Base-by-base conservation (phyloP, 305 asterid genomes). In the Fraxinus latifolia region DNA sequence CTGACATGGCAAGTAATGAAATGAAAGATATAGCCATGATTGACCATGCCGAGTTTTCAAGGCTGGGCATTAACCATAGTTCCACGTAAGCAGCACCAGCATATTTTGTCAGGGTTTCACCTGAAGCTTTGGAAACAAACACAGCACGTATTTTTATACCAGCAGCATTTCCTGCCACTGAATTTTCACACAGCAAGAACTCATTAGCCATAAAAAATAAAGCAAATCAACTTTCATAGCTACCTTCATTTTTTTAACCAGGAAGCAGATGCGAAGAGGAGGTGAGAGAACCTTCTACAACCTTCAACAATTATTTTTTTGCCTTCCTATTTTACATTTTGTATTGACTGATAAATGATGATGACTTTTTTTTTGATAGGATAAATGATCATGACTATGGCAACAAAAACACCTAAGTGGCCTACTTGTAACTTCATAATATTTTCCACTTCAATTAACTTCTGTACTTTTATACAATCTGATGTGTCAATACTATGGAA, bases 11-110 rank as follows among this genome's bases (percentile, higher is more conserved):
- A 0, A 96, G 93, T 82, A 96, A 81, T 47, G 97, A 93, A 74
- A 96, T 93, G 90, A 96, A 94, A 81, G 98, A 94, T 85, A 94
- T 90, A 29, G 97, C 97, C 98, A 96, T 90, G 74, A 94, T 93
- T 53, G 97, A 92, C 97, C 97, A 94, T 25, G 97, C 98, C 11
- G 97, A 91, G 90, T 89, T 88, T 80, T 89, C 99, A 75, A 83
- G 85, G 84, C 88, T 88, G 42, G 98, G 98, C 21, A 90, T 62
- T 80, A 96, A 87, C 94, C 98, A 96, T 70, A 93, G 62, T 84
- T 88, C 92, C 81, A 83, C 77, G 15, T 87, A 87, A 78, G 81
- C 32, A 70, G 82, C 70, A 62, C 87, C 94, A 19, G 87, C 91
- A 78, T 90, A 91, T 80, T 89, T 82, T 55, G 79, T 58, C 71